phyloP scores from a whole-genome alignment of 2,329 filamentous ascomycete species.

The Alternaria conjuncta region DNA sequence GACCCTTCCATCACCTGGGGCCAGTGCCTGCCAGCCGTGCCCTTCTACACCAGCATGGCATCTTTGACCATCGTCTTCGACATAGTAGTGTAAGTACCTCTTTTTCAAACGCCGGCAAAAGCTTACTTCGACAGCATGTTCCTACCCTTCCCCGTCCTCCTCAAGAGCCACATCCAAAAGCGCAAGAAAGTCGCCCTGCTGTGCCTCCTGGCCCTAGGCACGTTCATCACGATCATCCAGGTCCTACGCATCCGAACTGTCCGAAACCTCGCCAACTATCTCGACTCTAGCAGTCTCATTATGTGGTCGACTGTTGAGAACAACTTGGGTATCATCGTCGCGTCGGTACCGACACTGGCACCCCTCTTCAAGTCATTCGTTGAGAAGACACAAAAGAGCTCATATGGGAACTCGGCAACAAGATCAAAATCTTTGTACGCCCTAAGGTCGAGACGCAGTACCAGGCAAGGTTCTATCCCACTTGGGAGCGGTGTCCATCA shows the following conservation, averaged over 20 bases:
- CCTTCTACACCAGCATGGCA: conserved; percentile 23
- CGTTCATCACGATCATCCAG: conserved; percentile 25
- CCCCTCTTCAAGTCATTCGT: conserved; percentile 23
- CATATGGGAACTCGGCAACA: conserved; percentile 2
- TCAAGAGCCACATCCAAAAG: conserved; percentile 19
- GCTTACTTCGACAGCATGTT: conserved; percentile 14
- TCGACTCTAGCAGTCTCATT: conserved; percentile 20
- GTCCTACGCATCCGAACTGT: conserved; percentile 18
- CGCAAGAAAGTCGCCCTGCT: conserved; percentile 17
- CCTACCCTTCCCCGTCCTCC: conserved; percentile 19
- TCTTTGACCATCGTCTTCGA: conserved; percentile 20
- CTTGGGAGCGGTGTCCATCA: conserved; percentile 4
- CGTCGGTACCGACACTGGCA: conserved; percentile 17
- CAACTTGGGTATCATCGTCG: conserved; percentile 25
- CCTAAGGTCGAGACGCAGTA: conserved; percentile 2
- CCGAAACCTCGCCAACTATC: conserved; percentile 20
- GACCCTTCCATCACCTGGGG: conserved; percentile 16
- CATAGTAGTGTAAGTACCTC: conserved; percentile 12
- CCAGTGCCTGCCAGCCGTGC: conserved; percentile 17
- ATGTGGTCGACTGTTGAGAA: conserved; percentile 26
- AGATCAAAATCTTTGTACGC: conserved; percentile 13
- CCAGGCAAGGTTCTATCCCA: conserved; percentile 2
- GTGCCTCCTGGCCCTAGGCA: conserved; percentile 17
- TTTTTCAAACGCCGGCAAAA: neutral
- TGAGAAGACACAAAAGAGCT: conserved; percentile 21